These are phyloP conservation scores for Candida xiaguanensis DNA, from an alignment of 805 yeast species.

Conservation along the genomic window DNA sequence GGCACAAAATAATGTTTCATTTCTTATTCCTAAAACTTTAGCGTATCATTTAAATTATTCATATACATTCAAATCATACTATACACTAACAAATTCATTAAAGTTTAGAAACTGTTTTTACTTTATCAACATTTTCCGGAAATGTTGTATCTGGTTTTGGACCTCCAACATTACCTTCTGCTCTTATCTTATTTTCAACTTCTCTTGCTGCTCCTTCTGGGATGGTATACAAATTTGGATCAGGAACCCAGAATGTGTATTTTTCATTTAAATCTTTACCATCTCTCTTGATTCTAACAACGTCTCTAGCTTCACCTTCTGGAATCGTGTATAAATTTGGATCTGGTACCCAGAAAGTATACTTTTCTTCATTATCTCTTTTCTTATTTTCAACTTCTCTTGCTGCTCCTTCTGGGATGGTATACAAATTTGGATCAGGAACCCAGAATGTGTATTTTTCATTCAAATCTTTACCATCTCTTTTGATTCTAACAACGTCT, in stretches of 20 bases:
- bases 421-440: neutral
- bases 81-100: neutral
- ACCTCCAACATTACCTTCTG: neutral
- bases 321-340: neutral
- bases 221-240: too few species aligned
- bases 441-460: constrained; percentile 1
- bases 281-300: too few species aligned
- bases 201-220: too few species aligned
- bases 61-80: neutral
- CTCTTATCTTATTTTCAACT: neutral
- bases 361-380: neutral
- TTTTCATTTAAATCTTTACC: too few species aligned
- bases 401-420: neutral
- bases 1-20: too few species aligned
- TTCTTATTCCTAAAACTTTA: too few species aligned
- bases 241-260: too few species aligned
- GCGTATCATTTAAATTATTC: too few species aligned
- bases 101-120: neutral
- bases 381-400: neutral
- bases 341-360: constrained; percentile 1
- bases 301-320: neutral
- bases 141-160: neutral
- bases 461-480: too few species aligned
- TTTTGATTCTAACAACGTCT: too few species aligned
- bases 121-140: neutral